phyloP scores from a whole-genome alignment of 2,329 filamentous ascomycete genomes.

The Rhynchosporium graminicola region DNA sequence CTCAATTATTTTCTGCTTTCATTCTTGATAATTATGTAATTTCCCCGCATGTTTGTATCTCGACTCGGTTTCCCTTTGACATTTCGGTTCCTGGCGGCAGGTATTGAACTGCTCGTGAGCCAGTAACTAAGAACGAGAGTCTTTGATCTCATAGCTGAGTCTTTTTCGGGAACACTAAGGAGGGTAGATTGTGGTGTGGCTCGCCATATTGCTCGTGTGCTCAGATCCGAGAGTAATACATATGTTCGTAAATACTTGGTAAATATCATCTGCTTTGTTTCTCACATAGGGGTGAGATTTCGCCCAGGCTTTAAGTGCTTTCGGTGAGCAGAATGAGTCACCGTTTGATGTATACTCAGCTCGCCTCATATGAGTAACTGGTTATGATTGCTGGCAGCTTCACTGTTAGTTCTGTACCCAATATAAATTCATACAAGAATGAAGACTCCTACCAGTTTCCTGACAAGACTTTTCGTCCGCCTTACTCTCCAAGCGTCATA shows the following conservation, averaged over 20 bases:
- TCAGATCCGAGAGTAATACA: background rate
- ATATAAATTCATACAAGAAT: background rate
- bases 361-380: background rate
- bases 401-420: background rate
- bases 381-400: background rate
- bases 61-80: no score
- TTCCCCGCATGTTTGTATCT: background rate
- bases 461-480: background rate
- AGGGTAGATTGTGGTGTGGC: background rate
- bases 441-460: background rate
- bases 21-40: background rate
- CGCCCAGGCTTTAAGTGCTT: background rate
- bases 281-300: background rate
- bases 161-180: background rate
- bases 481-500: background rate
- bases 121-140: no score
- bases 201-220: background rate
- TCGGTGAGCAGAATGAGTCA: background rate
- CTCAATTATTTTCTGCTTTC: background rate
- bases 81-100: no score
- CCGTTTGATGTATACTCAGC: background rate
- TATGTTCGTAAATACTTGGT: background rate
- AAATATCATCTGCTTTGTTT: background rate
- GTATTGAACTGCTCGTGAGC: no score
- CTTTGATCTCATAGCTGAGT: no score